Conservation (phyloP, 192 early-diverging fungal species). For the Helicostylum pulchrum region DNA sequence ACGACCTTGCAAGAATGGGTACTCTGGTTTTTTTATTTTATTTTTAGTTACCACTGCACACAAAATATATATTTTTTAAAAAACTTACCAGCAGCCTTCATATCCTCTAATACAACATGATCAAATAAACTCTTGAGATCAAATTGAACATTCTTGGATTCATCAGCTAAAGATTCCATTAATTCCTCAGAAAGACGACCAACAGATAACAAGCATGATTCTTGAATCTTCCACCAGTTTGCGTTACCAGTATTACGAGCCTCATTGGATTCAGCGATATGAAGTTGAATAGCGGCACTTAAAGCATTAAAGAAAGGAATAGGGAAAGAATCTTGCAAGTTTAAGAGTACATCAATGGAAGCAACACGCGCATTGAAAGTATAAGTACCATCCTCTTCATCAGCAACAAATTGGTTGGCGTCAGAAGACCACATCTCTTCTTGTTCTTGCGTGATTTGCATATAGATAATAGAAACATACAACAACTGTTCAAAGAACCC, state of each 20-base stretch:
- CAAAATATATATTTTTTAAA: not conserved
- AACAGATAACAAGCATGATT: constrained; percentile 76
- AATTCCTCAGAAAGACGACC: constrained; percentile 63
- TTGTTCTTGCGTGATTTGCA: constrained; percentile 81
- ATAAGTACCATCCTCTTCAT: constrained; percentile 86
- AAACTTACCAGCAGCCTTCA: constrained; percentile 54
- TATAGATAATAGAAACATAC: constrained; percentile 59
- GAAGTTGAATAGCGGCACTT: constrained; percentile 44
- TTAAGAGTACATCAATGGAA: constrained; percentile 68
- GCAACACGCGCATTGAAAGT: constrained; percentile 86
- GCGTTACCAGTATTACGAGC: constrained; percentile 45
- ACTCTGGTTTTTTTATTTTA: constrained; percentile 40
- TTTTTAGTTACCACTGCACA: no score
- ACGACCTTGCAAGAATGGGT: constrained; percentile 87
- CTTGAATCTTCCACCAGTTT: constrained; percentile 85
- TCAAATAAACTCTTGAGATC: constrained; percentile 79
- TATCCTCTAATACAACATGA: constrained; percentile 73
- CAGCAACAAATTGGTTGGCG: constrained; percentile 85
- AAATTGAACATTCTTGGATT: constrained; percentile 43
- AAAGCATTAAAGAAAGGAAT: constrained; percentile 52
- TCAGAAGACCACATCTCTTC: constrained; percentile 80
- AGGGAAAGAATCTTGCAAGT: constrained; percentile 25
- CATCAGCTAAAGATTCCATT: constrained; percentile 49
- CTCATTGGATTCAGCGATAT: constrained; percentile 50
- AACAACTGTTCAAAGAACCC: constrained; percentile 57